Percentiles rank a stretch among this genome's conserved stretches.
Evolutionary conservation across 331 rosid species (phyloP).

Genomic region (Acacia pycnantha): DNA sequence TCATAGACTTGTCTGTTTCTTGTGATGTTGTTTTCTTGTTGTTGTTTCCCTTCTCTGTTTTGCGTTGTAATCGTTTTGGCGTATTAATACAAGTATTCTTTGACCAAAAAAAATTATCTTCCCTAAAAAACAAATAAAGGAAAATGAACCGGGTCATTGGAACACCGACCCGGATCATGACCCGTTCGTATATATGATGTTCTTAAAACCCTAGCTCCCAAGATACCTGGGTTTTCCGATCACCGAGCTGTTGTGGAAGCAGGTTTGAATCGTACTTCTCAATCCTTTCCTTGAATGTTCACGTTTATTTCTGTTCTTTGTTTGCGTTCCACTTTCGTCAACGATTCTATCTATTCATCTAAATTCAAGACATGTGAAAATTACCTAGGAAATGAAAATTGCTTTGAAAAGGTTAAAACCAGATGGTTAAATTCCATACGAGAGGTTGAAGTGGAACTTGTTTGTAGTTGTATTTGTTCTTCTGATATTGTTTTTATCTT

Average conservation of each 20-base stretch:
- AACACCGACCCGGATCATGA: neutral
- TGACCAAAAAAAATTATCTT: too few species aligned
- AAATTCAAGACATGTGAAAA: neutral
- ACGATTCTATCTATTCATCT: neutral
- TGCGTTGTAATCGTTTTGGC: too few species aligned
- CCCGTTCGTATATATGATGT: neutral
- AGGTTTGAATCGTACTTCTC: neutral
- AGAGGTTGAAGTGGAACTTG: neutral
- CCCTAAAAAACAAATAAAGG: neutral
- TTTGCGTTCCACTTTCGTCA: neutral
- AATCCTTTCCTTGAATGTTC: neutral
- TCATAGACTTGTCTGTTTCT: too few species aligned
- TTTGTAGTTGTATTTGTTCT: neutral
- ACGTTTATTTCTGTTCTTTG: neutral
- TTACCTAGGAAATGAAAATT: neutral
- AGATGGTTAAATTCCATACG: neutral
- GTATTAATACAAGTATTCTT: too few species aligned
- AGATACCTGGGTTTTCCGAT: neutral
- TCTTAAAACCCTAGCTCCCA: constrained; percentile 13
- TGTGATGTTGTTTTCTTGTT: too few species aligned
- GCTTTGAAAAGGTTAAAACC: neutral
- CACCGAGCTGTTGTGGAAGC: neutral
- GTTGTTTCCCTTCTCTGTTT: too few species aligned
- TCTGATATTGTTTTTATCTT: neutral
- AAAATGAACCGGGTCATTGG: neutral